Percentiles rank a stretch among this genome's conserved stretches.
Conservation (phyloP, 1,284 basidiomycete species). For the Sparassis latifolia region DNA sequence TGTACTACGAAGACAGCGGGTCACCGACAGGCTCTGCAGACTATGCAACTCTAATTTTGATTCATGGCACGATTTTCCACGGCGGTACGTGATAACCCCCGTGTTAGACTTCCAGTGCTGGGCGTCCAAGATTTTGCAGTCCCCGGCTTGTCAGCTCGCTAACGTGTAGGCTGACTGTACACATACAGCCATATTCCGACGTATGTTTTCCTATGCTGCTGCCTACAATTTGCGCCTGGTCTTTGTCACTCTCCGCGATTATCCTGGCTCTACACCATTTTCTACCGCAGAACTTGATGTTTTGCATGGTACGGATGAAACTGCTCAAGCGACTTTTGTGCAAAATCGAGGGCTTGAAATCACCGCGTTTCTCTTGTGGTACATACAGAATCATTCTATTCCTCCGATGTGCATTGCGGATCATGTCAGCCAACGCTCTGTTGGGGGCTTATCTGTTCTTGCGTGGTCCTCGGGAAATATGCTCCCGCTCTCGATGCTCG, state of each 20-base stretch:
- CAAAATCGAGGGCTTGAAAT: slow-evolving; percentile 7
- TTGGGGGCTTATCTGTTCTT: slow-evolving; percentile 9
- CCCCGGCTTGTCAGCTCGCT: too few species aligned
- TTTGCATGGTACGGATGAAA: not conserved
- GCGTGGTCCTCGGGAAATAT: slow-evolving; percentile 12
- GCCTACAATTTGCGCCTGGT: slow-evolving; percentile 6
- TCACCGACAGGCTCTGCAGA: not conserved
- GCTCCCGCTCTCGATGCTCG: slow-evolving; percentile 8
- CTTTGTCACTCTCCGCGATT: slow-evolving; percentile 6
- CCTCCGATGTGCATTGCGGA: slow-evolving; percentile 1
- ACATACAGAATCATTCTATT: slow-evolving; percentile 8
- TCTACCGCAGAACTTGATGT: slow-evolving; percentile 2
- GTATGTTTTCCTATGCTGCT: slow-evolving; percentile 1
- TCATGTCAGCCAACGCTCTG: not conserved
- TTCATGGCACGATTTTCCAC: slow-evolving; percentile 4
- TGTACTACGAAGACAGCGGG: slow-evolving; percentile 3
- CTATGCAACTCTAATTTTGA: slow-evolving; percentile 1
- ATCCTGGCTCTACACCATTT: slow-evolving; percentile 6
- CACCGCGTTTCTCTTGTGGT: slow-evolving; percentile 10
- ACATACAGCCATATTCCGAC: slow-evolving; percentile 2
- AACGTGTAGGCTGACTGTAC: not conserved
- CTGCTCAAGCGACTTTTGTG: slow-evolving; percentile 2
- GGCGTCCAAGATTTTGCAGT: too few species aligned
- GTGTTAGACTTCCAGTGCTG: not conserved
- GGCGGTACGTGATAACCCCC: not conserved